Base-by-base conservation (phyloP, 2,329 filamentous ascomycete species). In the Celoporthe dispersa region DNA sequence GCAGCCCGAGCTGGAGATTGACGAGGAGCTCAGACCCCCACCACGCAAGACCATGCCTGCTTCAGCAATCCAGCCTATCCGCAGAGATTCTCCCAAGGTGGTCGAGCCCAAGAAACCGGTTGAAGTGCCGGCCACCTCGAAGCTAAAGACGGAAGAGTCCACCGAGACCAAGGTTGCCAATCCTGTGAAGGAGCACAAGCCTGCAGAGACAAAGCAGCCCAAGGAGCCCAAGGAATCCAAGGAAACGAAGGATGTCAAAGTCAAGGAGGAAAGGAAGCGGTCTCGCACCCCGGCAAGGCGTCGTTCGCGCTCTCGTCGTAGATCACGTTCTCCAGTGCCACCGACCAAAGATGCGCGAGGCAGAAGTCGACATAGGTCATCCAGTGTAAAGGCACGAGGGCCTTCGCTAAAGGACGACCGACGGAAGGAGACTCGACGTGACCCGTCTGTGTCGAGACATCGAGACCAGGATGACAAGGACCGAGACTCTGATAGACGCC, bases 21-120 rank as follows among this genome's bases (percentile, higher is more conserved):
- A 89, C 70, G 81, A 85, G 64, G 83, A 85, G 19, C 79, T 90
- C 35, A 84, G 83, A 2, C 87, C 87, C 3, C 87, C 87, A 1
- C 87, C 86, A 1, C 80, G 77, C 82, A 85, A 80, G 73, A 76
- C 75, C 63, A 84, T 77, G 80, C 87, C 87, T 0, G 84, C 84
- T 5, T 90, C 87, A 28, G 87, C 87, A 39, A 90, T 90, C 69
- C 84, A 88, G 68, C 87, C 87, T 1, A 86, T 89, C 66, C 78
- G 82, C 66, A 78, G 82, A 64, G 83, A 85, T 22, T 81, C 84
- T 2, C 77, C 83, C 7, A 85, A 84, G 73, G 76, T 79, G 16
- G 69, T 79, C 0, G 82, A 84, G 28, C 70, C 77, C 8, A 84
- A 81, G 73, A 86, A 84, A 72, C 67, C 71, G 14, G 76, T 74